These are phyloP conservation scores for Priceomyces melissophilus DNA, from an alignment of 805 yeast species.

Conservation along the genomic window DNA sequence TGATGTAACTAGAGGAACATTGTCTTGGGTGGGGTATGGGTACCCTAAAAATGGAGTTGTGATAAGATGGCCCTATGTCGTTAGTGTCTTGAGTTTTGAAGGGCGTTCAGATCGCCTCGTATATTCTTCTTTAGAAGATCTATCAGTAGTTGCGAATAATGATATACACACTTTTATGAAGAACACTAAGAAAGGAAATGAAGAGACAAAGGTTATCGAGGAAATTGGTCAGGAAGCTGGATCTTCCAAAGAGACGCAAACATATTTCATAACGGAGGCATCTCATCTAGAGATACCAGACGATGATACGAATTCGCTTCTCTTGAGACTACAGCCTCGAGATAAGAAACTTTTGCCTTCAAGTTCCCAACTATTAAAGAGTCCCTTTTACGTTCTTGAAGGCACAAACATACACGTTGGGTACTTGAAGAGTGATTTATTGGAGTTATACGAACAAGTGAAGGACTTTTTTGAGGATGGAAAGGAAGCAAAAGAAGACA, in stretches of 20 bases:
- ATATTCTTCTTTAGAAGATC: no score
- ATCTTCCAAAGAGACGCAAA: neutral
- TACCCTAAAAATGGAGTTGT: conserved; percentile 33
- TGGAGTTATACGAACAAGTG: neutral
- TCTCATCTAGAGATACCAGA: conserved; percentile 1
- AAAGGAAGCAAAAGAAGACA: neutral
- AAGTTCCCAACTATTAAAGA: neutral
- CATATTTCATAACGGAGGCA: neutral
- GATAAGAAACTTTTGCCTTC: neutral
- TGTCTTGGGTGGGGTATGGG: conserved; percentile 34
- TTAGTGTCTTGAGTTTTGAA: conserved; percentile 22
- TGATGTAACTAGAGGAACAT: conserved; percentile 41
- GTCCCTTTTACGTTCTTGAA: conserved; percentile 4
- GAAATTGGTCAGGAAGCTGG: neutral
- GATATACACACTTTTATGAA: no score
- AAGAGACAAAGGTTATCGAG: neutral
- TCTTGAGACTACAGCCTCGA: neutral
- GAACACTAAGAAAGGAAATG: neutral
- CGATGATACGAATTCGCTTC: conserved; percentile 1
- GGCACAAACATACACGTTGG: conserved; percentile 5
- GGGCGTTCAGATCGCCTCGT: no score
- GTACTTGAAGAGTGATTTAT: conserved; percentile 4
- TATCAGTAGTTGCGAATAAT: no score
- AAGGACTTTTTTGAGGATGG: conserved; percentile 1
- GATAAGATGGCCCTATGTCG: conserved; percentile 34